These are phyloP conservation scores for Silene conica DNA, from an alignment of 148 eudicot species.

Conservation along the genomic window DNA sequence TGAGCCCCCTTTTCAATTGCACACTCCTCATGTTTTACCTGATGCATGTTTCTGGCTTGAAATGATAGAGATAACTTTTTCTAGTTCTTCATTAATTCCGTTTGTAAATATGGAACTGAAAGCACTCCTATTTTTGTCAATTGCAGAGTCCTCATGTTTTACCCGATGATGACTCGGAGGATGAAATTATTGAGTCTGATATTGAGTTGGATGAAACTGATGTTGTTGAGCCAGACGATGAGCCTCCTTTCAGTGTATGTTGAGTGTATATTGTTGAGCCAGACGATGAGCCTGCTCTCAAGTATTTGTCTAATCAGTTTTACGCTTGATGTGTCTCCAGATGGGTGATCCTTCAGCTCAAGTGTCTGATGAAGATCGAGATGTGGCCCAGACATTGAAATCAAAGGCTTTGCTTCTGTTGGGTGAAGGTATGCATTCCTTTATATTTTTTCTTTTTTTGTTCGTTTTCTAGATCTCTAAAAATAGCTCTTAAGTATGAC, in stretches of 20 bases:
- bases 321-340: constrained; percentile 19
- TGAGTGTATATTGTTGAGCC: no score
- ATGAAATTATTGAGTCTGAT: constrained; percentile 55
- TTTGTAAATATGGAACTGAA: background rate
- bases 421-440: constrained; percentile 38
- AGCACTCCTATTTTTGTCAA: background rate
- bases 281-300: no score
- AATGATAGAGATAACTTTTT: background rate
- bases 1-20: background rate
- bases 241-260: constrained; percentile 56
- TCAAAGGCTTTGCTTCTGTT: constrained; percentile 47
- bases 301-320: background rate
- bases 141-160: constrained; percentile 15
- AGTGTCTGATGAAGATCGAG: constrained; percentile 54
- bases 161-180: constrained; percentile 27
- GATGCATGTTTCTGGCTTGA: no score
- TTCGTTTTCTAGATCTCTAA: background rate
- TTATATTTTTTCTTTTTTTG: constrained; percentile 4
- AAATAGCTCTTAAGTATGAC: no score
- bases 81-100: background rate
- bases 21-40: no score
- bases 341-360: constrained; percentile 65
- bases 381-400: constrained; percentile 53
- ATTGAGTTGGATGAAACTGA: constrained; percentile 60
- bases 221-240: constrained; percentile 59